Evolutionary conservation across 805 yeast species (phyloP).

Genomic region (Grigorovia yakushimaensis): DNA sequence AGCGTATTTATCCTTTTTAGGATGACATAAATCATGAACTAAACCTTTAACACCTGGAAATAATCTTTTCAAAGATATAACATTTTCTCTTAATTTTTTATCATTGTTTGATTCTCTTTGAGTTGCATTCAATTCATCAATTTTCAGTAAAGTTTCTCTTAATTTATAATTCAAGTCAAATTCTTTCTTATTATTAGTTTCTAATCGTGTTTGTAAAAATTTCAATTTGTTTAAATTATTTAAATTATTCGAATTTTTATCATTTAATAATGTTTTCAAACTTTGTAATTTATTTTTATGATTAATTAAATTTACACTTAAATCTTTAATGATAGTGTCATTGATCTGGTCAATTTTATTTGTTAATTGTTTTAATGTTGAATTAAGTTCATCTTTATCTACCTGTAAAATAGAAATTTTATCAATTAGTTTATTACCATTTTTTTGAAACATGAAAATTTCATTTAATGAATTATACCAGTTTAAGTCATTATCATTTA

Average conservation of each 20-base stretch:
- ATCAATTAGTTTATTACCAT: constrained; percentile 49
- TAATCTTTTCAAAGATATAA: constrained; percentile 55
- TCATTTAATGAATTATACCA: constrained; percentile 54
- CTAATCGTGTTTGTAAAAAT: constrained; percentile 30
- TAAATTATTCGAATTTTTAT: constrained; percentile 27
- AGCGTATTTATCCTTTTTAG: constrained; percentile 63
- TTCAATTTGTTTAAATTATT: constrained; percentile 29
- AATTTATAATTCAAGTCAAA: constrained; percentile 54
- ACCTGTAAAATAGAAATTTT: constrained; percentile 33
- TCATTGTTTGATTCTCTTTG: constrained; percentile 71
- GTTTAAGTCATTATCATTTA: constrained; percentile 42
- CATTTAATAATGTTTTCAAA: constrained; percentile 29
- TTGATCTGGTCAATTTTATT: constrained; percentile 30
- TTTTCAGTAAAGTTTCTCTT: constrained; percentile 45
- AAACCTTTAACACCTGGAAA: constrained; percentile 81
- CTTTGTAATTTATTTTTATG: constrained; percentile 25
- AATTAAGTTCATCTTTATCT: constrained; percentile 36
- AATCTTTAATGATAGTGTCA: constrained; percentile 27
- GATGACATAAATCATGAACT: constrained; percentile 69
- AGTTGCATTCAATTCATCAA: constrained; percentile 67
- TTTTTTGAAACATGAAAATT: constrained; percentile 48
- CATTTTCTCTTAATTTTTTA: constrained; percentile 60
- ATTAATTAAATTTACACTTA: constrained; percentile 28
- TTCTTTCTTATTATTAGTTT: constrained; percentile 39
- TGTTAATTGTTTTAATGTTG: constrained; percentile 31